Conservation (phyloP, 768 basidiomycete species). For the Trametes cingulata region DNA sequence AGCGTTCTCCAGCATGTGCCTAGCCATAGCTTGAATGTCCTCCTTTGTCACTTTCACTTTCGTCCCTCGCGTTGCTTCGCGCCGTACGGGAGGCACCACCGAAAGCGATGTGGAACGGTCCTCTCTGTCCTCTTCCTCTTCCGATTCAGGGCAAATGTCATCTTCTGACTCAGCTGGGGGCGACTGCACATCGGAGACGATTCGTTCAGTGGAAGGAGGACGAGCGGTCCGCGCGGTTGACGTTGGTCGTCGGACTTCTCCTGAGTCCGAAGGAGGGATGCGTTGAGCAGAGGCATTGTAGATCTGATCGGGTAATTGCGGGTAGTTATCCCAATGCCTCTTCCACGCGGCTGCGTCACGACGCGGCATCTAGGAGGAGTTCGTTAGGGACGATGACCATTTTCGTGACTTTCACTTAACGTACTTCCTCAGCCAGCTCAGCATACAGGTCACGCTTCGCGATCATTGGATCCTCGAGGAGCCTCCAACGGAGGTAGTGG, state of each 20-base stretch:
- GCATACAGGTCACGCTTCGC: neutral
- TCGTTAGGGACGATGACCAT: neutral
- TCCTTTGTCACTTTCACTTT: neutral
- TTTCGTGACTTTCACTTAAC: no score
- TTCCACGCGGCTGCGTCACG: constrained; percentile 3
- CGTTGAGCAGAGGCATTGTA: neutral
- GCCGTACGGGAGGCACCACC: neutral
- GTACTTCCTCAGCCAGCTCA: constrained; percentile 1
- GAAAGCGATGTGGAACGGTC: neutral
- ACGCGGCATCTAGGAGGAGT: neutral
- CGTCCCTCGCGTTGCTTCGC: neutral
- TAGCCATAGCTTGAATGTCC: constrained; percentile 4
- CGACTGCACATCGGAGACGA: no score
- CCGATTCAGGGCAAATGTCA: no score
- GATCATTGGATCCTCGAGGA: neutral
- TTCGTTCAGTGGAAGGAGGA: neutral
- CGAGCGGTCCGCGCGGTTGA: neutral
- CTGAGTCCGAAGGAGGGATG: no score
- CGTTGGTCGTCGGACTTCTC: neutral
- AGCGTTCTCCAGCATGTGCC: neutral
- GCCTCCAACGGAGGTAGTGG: constrained; percentile 8
- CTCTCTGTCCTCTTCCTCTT: neutral
- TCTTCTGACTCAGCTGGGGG: no score
- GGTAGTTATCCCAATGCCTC: constrained; percentile 10
- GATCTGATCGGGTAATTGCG: neutral